Evolutionary conservation across 2,329 filamentous ascomycete genomes (phyloP), one percentile per base, ranked within the genome.

Genomic region (Nemania sp.): DNA sequence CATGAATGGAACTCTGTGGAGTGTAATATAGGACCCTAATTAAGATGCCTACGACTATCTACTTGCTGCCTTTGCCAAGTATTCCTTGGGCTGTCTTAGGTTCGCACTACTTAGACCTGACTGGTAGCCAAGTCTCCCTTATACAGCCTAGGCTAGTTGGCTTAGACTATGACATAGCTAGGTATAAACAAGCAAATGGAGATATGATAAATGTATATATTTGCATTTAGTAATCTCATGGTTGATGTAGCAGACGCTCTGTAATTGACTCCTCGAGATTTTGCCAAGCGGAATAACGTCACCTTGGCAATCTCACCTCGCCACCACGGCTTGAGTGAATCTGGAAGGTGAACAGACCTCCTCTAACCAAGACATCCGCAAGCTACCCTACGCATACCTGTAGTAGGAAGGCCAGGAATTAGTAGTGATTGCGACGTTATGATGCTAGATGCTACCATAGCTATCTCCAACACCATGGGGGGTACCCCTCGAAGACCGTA

Each of bases 371-470:
- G 32, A 35, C 22, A 45, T n/a, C 47, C 18, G 47, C 5, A 55
- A 26, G 15, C 60, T n/a, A 22, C 26, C 20, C 52, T 22, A 20
- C 2, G n/a, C 32, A 45, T 26, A 15, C 13, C 47, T 5, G n/a
- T n/a, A 53, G 24, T 41, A 58, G 41, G 54, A 27, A 58, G 51
- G 38, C 51, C 49, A 56, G n/a, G 51, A 13, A 64, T 67, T 67
- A 45, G 55, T 61, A 59, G 49, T 27, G 18, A 64, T 67, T 67
- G 61, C 65, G 65, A 64, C 49, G 62, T 59, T 59, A 67, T 67
- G 65, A 55, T 64, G 65, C 55, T 29, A 67, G 49, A 67, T 67
- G 65, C 59, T 64, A 60, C 55, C 65, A 64, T 64, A 29, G 27
- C 35, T 35, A 49, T 52, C 49, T 51, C 55, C 32, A 60, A 51